Evolutionary conservation across 192 early-diverging fungal species (phyloP).

Genomic region (Backusella liffmaniae): DNA sequence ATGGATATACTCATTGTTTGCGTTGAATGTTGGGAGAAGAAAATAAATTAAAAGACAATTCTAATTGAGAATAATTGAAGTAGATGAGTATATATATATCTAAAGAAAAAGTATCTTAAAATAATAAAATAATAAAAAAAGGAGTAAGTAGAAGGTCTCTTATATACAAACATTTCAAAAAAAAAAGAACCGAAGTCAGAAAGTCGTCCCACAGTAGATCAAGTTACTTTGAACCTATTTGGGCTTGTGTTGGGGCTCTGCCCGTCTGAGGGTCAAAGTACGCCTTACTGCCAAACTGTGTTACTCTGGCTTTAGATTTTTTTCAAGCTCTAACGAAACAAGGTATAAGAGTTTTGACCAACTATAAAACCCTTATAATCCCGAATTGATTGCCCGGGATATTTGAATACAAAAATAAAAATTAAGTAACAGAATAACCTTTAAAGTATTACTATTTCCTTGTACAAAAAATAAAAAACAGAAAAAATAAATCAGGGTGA

Average conservation of each 20-base stretch:
- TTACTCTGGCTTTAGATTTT: conserved; percentile 9
- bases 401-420: neutral
- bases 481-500: neutral
- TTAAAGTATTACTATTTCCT: neutral
- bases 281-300: neutral
- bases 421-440: neutral
- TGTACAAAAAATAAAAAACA: neutral
- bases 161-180: neutral
- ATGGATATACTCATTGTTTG: neutral
- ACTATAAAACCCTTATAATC: neutral
- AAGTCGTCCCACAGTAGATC: neutral
- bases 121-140: neutral
- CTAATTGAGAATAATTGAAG: neutral
- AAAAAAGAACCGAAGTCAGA: neutral
- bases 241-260: conserved; percentile 8
- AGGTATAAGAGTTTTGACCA: neutral
- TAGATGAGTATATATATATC: neutral
- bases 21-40: neutral
- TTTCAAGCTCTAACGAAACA: neutral
- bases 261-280: conserved; percentile 1
- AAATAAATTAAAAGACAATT: neutral
- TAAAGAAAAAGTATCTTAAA: neutral
- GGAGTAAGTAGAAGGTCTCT: neutral
- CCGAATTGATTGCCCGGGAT: neutral
- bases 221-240: neutral